Evolutionary conservation across 371 early-diverging fungal species (phyloP), one percentile per base, ranked within the genome.

Genomic region (Syncephalastrum contaminatum): DNA sequence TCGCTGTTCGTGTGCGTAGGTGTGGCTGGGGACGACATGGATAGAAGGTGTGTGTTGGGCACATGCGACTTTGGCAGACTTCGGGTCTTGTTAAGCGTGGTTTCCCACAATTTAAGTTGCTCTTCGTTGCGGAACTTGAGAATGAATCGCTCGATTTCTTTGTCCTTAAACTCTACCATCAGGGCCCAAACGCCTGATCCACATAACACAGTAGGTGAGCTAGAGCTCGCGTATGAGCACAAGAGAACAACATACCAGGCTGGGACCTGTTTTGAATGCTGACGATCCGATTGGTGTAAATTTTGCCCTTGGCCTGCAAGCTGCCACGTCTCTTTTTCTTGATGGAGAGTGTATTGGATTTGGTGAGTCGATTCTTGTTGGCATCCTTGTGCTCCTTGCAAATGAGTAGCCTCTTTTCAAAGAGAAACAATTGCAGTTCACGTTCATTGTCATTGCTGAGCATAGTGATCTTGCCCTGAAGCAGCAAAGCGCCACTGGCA

Each of bases 61-160:
- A 76, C 73, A 51, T 62, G 61, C 18, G 67, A 54, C 43, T 64
- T 69, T 43, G 43, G 59, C 2, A 18, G 43, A 12, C 24, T 53
- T 16, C 58, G 55, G 24, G 30, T 45, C 53, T 78, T 74, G 49
- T 85, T 81, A 22, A 94, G 59, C 0, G 90, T 82, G 13, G 72
- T 68, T 72, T 90, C 86, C 98, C 98, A 98, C 54, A 89, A 79
- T 51, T 84, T 85, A 21, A 92, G 81, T 65, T 96, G 97, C 62
- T 98, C 98, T 60, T 88, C 91, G 58, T 92, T 90, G 21, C 92
- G 77, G 70, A 93, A 93, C 51, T 87, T 87, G 30, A 97, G 73
- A 45, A 85, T 83, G 60, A 96, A 91, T 51, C 86, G 82, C 53
- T 95, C 92, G 66, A 89, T 83, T 16, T 89, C 91, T 16, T 80